A percentile compares a stretch with the other conserved stretches of the same genome.
Evolutionary conservation across 352 stramenopile species (phyloP).

Genomic region (Globisporangium orthogonon): DNA sequence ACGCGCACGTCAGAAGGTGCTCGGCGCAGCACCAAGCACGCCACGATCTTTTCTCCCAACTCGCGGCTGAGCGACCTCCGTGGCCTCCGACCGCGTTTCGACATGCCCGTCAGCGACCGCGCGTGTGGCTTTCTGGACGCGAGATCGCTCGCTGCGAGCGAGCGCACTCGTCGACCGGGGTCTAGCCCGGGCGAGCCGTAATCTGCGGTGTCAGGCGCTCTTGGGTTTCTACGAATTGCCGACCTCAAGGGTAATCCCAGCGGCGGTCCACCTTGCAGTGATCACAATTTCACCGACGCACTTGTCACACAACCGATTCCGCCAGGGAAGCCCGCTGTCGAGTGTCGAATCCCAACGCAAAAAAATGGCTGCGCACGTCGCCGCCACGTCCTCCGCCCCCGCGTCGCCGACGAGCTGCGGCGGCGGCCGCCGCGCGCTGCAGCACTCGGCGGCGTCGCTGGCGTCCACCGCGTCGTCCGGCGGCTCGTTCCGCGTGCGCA

Average conservation of each 20-base stretch:
- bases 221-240: no score
- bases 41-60: not conserved
- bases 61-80: not conserved
- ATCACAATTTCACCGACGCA: not conserved
- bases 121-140: no score
- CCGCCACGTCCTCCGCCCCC: no score
- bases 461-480: constrained; percentile 11
- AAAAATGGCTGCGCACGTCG: not conserved
- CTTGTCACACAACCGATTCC: not conserved
- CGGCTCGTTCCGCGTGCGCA: constrained; percentile 24
- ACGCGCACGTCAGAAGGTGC: not conserved
- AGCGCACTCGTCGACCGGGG: no score
- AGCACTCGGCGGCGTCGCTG: constrained; percentile 6
- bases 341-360: not conserved
- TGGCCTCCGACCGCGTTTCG: not conserved
- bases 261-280: not conserved
- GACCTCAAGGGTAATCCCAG: not conserved
- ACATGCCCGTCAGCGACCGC: not conserved
- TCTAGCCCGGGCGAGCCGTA: no score
- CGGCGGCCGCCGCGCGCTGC: not conserved
- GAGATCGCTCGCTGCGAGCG: not conserved
- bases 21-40: not conserved
- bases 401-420: not conserved
- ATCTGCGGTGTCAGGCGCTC: no score
- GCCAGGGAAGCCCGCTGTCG: no score